Evolutionary conservation across 2,329 filamentous ascomycete species (phyloP).

Genomic region (Ceratocystis destructans): DNA sequence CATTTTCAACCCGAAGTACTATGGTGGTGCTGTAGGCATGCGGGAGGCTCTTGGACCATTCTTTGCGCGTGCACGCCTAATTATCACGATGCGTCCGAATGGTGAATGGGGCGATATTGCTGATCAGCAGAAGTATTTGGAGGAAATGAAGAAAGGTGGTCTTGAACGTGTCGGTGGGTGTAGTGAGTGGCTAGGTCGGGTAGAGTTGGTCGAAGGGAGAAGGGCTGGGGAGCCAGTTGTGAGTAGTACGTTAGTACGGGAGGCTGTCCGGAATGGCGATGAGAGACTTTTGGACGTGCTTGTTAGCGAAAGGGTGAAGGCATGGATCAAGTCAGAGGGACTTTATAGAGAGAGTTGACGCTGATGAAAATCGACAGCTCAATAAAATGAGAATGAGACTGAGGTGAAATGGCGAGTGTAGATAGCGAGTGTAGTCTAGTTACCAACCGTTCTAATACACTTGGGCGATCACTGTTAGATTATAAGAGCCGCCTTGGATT

Average conservation of each 20-base stretch:
- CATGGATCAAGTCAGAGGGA: slow-evolving; percentile 42
- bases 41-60: slow-evolving; percentile 43
- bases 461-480: too few relatives aligned
- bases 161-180: slow-evolving; percentile 21
- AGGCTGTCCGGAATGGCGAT: slow-evolving; percentile 25
- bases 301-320: slow-evolving; percentile 42
- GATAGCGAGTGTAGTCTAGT: too few relatives aligned
- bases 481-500: too few relatives aligned
- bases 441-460: too few relatives aligned
- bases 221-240: slow-evolving; percentile 23
- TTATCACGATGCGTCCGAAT: slow-evolving; percentile 50
- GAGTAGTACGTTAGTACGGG: slow-evolving; percentile 50
- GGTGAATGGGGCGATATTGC: slow-evolving; percentile 42
- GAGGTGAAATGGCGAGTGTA: neutral
- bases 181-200: slow-evolving; percentile 40
- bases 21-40: slow-evolving; percentile 26
- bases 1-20: slow-evolving; percentile 61
- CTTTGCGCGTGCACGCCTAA: slow-evolving; percentile 46
- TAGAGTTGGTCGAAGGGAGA: slow-evolving; percentile 39
- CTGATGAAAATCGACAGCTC: slow-evolving; percentile 23
- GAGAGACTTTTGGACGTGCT: slow-evolving; percentile 36
- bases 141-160: slow-evolving; percentile 28
- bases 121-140: slow-evolving; percentile 38
- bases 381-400: neutral
- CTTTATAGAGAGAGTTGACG: slow-evolving; percentile 36